Conservation (phyloP, 2,329 filamentous ascomycete species). For the Fusarium protoensiforme region DNA sequence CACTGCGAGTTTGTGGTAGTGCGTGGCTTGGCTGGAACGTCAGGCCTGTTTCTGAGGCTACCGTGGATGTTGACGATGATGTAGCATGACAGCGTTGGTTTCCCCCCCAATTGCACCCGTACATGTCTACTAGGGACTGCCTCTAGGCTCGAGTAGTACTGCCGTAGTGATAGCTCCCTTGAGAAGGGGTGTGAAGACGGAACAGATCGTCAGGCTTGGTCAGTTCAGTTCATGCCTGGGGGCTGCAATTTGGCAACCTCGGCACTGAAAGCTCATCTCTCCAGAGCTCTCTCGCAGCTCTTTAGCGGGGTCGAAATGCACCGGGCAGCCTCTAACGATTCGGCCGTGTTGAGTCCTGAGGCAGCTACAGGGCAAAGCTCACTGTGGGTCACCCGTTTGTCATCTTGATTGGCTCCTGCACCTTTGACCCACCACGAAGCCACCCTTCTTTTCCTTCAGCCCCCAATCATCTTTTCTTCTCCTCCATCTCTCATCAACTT, state of each 20-base stretch:
- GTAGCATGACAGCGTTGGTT: background rate
- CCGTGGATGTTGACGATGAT: background rate
- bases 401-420: slow-evolving; percentile 34
- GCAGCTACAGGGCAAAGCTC: slow-evolving; percentile 23
- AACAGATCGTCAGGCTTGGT: background rate
- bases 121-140: background rate
- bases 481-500: slow-evolving; percentile 35
- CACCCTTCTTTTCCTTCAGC: slow-evolving; percentile 38
- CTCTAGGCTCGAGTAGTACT: background rate
- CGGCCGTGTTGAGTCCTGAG: slow-evolving; percentile 28
- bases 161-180: background rate
- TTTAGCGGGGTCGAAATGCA: background rate
- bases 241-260: background rate
- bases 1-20: slow-evolving; percentile 19
- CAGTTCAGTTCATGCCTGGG: background rate
- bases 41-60: slow-evolving; percentile 8
- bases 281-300: background rate
- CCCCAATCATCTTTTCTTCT: slow-evolving; percentile 43
- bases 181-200: background rate
- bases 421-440: slow-evolving; percentile 38
- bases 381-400: slow-evolving; percentile 4
- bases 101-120: background rate
- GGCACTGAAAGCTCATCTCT: background rate
- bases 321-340: background rate
- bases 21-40: slow-evolving; percentile 36